phyloP scores from a whole-genome alignment of 1,139 yeast species.

The Pichia sp. region DNA sequence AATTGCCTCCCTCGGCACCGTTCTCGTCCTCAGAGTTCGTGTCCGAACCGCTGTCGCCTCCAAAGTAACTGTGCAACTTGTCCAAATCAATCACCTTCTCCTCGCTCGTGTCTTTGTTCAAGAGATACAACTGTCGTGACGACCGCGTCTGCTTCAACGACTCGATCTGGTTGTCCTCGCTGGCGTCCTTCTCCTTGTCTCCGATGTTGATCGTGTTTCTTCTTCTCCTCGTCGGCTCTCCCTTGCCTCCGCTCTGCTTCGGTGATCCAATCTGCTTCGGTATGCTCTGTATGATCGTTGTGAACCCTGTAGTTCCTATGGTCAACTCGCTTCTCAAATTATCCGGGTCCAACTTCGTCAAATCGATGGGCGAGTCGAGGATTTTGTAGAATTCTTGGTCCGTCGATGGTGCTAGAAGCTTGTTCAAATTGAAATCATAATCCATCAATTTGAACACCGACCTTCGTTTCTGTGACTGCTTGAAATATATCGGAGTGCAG shows the following conservation, averaged over 20 bases:
- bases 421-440: slow-evolving; percentile 29
- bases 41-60: slow-evolving; percentile 21
- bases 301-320: slow-evolving; percentile 20
- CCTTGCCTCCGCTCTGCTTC: background rate
- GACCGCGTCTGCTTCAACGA: slow-evolving; percentile 28
- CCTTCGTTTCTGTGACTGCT: slow-evolving; percentile 23
- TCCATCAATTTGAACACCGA: slow-evolving; percentile 30
- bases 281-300: slow-evolving; percentile 22
- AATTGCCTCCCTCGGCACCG: slow-evolving; percentile 3
- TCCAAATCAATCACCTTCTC: slow-evolving; percentile 26
- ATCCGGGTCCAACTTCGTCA: slow-evolving; percentile 26
- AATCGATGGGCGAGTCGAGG: slow-evolving; percentile 26
- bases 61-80: slow-evolving; percentile 30
- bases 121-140: slow-evolving; percentile 26
- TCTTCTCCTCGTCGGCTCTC: slow-evolving; percentile 19
- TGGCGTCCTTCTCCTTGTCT: slow-evolving; percentile 9
- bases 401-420: slow-evolving; percentile 23
- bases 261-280: slow-evolving; percentile 14
- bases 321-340: slow-evolving; percentile 24
- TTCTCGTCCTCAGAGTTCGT: slow-evolving; percentile 8
- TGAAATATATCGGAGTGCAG: slow-evolving; percentile 31
- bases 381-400: slow-evolving; percentile 27
- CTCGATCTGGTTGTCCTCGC: slow-evolving; percentile 13
- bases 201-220: slow-evolving; percentile 29
- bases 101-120: slow-evolving; percentile 22